Evolutionary conservation across 495 filamentous ascomycete species (phyloP).

Genomic region (Penicillium silybi): DNA sequence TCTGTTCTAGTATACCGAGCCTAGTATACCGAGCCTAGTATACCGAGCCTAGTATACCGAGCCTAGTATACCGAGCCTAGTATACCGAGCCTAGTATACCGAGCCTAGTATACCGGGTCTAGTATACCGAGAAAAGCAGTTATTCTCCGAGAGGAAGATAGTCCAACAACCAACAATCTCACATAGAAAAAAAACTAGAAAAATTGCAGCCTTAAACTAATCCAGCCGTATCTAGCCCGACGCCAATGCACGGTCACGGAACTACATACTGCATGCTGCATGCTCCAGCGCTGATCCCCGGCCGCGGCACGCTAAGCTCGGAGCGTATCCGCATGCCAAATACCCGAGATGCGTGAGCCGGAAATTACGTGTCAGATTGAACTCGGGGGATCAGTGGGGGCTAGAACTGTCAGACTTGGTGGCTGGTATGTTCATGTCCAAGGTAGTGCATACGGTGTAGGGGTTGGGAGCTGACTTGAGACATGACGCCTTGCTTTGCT

Average conservation of each 20-base stretch:
- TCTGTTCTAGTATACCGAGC: no score
- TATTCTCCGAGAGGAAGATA: no score
- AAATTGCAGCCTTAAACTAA: not conserved
- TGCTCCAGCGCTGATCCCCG: not conserved
- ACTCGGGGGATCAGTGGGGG: not conserved
- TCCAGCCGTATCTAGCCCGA: no score
- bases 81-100: no score
- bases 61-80: no score
- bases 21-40: no score
- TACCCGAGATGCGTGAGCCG: not conserved
- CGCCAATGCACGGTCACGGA: not conserved
- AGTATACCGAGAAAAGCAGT: no score
- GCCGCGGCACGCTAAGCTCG: not conserved
- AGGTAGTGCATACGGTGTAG: not conserved
- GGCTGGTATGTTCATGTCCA: not conserved
- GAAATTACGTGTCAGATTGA: not conserved
- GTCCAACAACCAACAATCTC: no score
- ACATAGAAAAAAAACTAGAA: not conserved
- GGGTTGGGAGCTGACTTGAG: not conserved
- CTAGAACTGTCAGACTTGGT: not conserved
- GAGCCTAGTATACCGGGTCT: no score
- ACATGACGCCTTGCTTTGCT: not conserved
- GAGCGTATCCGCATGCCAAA: slow-evolving; percentile 1
- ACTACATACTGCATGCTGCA: not conserved
- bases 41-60: no score